Evolutionary conservation across 2,329 filamentous ascomycete genomes (phyloP).

Genomic region (Botryotinia globosa): DNA sequence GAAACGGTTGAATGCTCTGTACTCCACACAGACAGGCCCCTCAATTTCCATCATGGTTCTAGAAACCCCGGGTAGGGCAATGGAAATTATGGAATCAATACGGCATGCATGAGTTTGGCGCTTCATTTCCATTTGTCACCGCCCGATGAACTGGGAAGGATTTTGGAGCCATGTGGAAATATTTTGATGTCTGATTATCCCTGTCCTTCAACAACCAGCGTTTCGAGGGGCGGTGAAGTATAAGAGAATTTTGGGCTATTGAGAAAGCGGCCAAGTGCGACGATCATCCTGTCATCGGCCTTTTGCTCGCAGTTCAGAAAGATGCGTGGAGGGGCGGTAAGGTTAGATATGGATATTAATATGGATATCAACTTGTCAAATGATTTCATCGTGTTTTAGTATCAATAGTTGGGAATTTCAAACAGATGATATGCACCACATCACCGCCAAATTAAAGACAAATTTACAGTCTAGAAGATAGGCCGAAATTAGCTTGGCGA

Average conservation of each 20-base stretch:
- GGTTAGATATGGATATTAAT: not conserved
- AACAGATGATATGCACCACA: not conserved
- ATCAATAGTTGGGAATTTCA: not conserved
- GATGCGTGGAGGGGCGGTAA: not conserved
- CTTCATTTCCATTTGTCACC: conserved; percentile 20
- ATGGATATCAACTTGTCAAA: not conserved
- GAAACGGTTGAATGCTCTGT: conserved; percentile 4
- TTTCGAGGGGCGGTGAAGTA: conserved; percentile 22
- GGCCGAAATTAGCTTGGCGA: not conserved
- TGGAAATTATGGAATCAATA: conserved; percentile 4
- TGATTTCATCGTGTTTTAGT: not conserved
- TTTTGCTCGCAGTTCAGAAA: not conserved
- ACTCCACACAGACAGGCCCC: conserved; percentile 11
- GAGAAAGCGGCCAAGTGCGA: conserved; percentile 1
- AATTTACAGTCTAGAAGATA: not conserved
- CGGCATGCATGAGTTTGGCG: conserved; percentile 24
- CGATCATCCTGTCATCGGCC: not conserved
- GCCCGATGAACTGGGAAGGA: conserved; percentile 10
- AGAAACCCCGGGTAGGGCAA: conserved; percentile 22
- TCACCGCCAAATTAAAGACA: not conserved
- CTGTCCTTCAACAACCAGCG: conserved; percentile 26
- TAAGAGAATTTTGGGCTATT: not conserved
- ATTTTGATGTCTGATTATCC: conserved; percentile 23
- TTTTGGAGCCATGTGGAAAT: conserved; percentile 11
- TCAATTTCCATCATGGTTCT: conserved; percentile 24